Evolutionary conservation across 257 asterid genomes (phyloP), one percentile per base, ranked within the genome.

Genomic region (Eustoma russellianum): DNA sequence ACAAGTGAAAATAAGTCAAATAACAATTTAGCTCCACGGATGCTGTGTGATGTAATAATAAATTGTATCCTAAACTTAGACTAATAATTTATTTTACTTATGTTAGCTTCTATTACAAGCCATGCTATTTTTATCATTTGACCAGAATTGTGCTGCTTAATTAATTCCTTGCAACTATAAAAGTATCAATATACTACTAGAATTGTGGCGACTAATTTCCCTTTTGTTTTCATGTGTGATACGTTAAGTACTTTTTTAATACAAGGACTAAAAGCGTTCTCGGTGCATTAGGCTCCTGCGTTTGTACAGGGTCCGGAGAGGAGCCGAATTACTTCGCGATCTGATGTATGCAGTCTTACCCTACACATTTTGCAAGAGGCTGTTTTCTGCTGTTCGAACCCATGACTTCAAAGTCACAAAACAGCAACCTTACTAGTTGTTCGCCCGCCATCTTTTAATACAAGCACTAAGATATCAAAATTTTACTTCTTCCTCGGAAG

Each of bases 401-500:
- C n/a, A n/a, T n/a, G n/a, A n/a, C n/a, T n/a, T n/a, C n/a, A n/a
- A n/a, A n/a, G n/a, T n/a, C n/a, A n/a, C n/a, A n/a, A n/a, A n/a
- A n/a, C n/a, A n/a, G n/a, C n/a, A n/a, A n/a, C n/a, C n/a, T n/a
- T n/a, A n/a, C n/a, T n/a, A n/a, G n/a, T n/a, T n/a, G n/a, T n/a
- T n/a, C n/a, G n/a, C n/a, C n/a, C n/a, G 30, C 30, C 3, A 24
- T 19, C 54, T 47, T 43, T 60, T 54, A 45, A 48, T 53, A 46
- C 51, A 24, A 52, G 48, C 57, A 61, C 63, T 61, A 61, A 55
- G 33, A 60, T 60, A 67, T 16, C 9, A 16, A 60, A 60, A 60
- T 48, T 5, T 52, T 61, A 67, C 55, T 50, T 46, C 46, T 51
- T 55, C 45, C 60, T 67, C 24, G 59, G 60, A 49, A 50, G 64